Base-by-base conservation (phyloP, 2,329 filamentous ascomycete species). In the Ascochyta koolunga region DNA sequence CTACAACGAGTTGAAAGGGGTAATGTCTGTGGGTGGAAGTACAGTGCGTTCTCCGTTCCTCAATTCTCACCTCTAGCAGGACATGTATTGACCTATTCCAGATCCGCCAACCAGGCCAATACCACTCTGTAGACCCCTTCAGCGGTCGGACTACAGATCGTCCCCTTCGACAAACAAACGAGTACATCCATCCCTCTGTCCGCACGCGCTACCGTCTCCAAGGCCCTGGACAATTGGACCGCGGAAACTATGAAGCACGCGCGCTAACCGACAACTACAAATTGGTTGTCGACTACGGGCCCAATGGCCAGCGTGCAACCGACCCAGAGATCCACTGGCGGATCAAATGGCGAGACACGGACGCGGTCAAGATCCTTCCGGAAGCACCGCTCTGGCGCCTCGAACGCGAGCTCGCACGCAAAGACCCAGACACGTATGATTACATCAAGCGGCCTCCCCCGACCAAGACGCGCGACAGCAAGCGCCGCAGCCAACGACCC, bases 121-220 rank as follows among this genome's bases (percentile, higher is more conserved):
- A 82, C 61, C 74, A 70, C 37, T 75, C 72, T n/a, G 68, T 76
- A 2, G 76, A 82, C 60, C 80, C 79, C 4, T 60, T 68, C 27
- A 77, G 73, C 13, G 76, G 78, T 35, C 68, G 69, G 19, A 47
- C 69, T 29, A 82, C 79, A 5, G 63, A 74, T 18, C 72, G 77
- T 1, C 77, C 78, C 1, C 72, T 83, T 27, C 68, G 73, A 27
- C 72, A 81, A 51, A 82, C 80, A 21, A 76, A 79, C 59, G 80
- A 83, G 66, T 82, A 82, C 61, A 78, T 83, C 25, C 80, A 83
- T 61, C 76, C 80, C 5, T 78, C 72, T 4, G 80, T 78, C 5
- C 76, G 80, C 18, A 71, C 78, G 0, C 74, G 80, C 13, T 60
- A 77, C 38, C 75, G 74, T 11, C 73, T 81, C 5, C 63, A 72